Percentiles rank a stretch among this genome's conserved stretches.
Conservation (phyloP, 1,284 basidiomycete genomes). For the Xerocomus subilludens region DNA sequence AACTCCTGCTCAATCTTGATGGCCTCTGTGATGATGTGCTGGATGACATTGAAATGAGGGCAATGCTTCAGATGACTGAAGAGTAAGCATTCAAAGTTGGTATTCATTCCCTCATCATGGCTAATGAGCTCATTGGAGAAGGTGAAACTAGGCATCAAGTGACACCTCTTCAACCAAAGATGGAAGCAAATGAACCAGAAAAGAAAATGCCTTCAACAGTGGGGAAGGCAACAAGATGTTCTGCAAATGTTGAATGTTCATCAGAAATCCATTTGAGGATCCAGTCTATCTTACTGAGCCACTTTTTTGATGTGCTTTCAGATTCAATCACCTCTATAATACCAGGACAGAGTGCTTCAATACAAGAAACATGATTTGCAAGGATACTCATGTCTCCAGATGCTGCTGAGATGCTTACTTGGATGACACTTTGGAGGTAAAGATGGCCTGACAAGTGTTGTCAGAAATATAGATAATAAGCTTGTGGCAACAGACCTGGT, state of each 20-base stretch:
- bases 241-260: constrained; percentile 83
- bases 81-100: constrained; percentile 96
- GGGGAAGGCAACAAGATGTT: constrained; percentile 95
- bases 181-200: constrained; percentile 90
- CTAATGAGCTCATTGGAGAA: constrained; percentile 98
- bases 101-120: constrained; percentile 99
- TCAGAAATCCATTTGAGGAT: constrained; percentile 94
- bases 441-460: no score
- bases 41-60: constrained; percentile 84
- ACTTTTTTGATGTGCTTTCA: no score
- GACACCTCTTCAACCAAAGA: constrained; percentile 99
- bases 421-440: no score
- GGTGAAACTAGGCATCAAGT: constrained; percentile 78
- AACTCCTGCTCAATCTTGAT: constrained; percentile 90
- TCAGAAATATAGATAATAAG: no score
- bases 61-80: constrained; percentile 86
- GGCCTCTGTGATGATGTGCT: constrained; percentile 82
- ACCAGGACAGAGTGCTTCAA: no score
- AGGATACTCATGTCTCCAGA: no score
- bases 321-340: no score
- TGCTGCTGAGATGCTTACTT: no score
- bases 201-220: constrained; percentile 99
- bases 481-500: no score
- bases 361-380: no score
- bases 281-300: constrained; percentile 69